A percentile compares a stretch with the other conserved stretches of the same genome.
These are phyloP conservation scores for Lentinula lateritia DNA, from an alignment of 768 basidiomycete genomes.

Conservation along the genomic window DNA sequence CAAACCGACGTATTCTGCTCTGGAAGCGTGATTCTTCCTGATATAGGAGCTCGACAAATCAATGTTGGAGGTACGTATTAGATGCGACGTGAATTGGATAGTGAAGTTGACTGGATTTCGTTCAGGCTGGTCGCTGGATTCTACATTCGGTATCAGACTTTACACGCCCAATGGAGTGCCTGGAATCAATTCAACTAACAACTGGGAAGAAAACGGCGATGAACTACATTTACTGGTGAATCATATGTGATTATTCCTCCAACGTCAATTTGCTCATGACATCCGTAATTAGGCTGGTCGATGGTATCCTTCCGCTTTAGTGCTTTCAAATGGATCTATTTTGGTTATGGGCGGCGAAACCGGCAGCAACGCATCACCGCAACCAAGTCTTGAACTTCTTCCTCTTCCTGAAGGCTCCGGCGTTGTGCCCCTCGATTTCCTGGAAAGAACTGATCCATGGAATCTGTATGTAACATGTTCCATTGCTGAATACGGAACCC, in stretches of 20 bases:
- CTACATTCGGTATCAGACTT: constrained; percentile 68
- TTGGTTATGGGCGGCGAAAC: constrained; percentile 72
- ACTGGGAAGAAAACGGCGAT: constrained; percentile 71
- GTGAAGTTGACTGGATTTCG: constrained; percentile 12
- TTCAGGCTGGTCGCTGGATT: constrained; percentile 56
- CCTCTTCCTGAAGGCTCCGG: constrained; percentile 62
- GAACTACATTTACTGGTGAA: constrained; percentile 57
- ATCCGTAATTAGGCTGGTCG: constrained; percentile 43
- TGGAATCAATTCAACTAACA: constrained; percentile 69
- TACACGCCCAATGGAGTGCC: constrained; percentile 63
- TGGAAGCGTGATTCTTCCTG: constrained; percentile 66
- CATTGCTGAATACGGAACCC: neutral
- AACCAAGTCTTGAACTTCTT: constrained; percentile 68
- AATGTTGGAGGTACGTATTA: constrained; percentile 49
- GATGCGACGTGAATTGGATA: neutral
- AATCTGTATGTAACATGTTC: constrained; percentile 47
- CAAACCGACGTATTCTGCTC: constrained; percentile 80
- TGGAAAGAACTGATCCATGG: constrained; percentile 69
- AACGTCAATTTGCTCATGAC: neutral
- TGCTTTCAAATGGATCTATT: constrained; percentile 70
- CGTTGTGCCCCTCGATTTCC: constrained; percentile 59
- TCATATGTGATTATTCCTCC: neutral
- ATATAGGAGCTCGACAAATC: constrained; percentile 61
- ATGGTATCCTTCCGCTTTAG: constrained; percentile 68
- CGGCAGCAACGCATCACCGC: constrained; percentile 60